Conservation (phyloP, 208 protist genomes). For the Novymonas esmeraldas region DNA sequence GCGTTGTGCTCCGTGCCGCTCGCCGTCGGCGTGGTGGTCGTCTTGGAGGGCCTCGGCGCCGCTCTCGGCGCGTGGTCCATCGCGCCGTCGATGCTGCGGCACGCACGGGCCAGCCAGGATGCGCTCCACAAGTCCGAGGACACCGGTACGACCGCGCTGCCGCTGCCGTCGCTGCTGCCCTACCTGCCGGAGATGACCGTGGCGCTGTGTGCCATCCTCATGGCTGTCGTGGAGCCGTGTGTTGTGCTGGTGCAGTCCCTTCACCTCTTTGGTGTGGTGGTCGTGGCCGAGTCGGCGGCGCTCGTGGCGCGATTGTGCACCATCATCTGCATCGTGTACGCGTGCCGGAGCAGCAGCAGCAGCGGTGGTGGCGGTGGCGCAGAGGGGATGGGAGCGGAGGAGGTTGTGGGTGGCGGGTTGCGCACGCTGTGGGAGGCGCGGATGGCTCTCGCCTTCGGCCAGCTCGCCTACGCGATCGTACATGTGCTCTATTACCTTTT, state of each 20-base stretch:
- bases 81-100: conserved; percentile 28
- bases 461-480: conserved; percentile 51
- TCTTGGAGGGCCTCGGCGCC: conserved; percentile 33
- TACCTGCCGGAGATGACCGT: conserved; percentile 61
- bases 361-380: conserved; percentile 3
- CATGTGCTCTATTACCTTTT: conserved; percentile 55
- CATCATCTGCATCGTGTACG: conserved; percentile 40
- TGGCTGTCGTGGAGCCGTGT: conserved; percentile 61
- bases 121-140: not conserved
- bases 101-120: conserved; percentile 24
- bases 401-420: conserved; percentile 15
- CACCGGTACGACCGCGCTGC: not conserved
- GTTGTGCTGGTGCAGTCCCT: conserved; percentile 69
- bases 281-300: conserved; percentile 69
- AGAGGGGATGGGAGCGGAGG: conserved; percentile 11
- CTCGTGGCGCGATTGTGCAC: conserved; percentile 53
- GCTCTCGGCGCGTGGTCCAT: conserved; percentile 18
- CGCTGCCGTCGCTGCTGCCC: conserved; percentile 5
- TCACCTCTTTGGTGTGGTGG: conserved; percentile 61
- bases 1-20: conserved; percentile 48
- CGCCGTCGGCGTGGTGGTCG: conserved; percentile 27
- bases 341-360: conserved; percentile 9
- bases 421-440: conserved; percentile 49
- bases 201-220: conserved; percentile 43
- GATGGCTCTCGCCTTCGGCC: conserved; percentile 60